A percentile compares a stretch with the other conserved stretches of the same genome.
Evolutionary conservation across 306 rosid species (phyloP).

Genomic region (Lablab purpureus): DNA sequence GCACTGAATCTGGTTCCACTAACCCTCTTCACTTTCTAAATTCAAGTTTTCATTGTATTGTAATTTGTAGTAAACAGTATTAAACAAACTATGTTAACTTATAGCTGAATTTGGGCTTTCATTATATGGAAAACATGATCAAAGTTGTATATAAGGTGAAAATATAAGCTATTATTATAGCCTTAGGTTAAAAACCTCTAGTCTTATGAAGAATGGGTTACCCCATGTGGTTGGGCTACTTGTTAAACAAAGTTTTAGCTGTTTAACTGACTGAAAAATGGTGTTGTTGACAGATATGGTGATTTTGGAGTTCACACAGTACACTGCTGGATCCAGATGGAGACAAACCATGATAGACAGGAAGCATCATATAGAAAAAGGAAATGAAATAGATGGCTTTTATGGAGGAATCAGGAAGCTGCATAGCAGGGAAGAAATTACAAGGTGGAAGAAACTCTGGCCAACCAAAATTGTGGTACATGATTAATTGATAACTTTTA

Average conservation of each 20-base stretch:
- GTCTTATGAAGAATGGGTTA: background rate
- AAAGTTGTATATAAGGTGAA: background rate
- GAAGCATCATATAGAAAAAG: conserved; percentile 77
- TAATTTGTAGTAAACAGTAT: background rate
- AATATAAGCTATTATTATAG: background rate
- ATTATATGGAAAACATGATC: background rate
- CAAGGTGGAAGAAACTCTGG: conserved; percentile 79
- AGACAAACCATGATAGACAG: conserved; percentile 70
- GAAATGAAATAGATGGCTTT: conserved; percentile 81
- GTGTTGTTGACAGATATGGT: conserved; percentile 64
- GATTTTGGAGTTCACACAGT: conserved; percentile 85
- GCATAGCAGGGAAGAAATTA: conserved; percentile 65
- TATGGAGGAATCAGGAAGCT: conserved; percentile 92
- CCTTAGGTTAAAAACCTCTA: background rate
- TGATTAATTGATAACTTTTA: conserved; percentile 16
- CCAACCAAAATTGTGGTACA: conserved; percentile 60
- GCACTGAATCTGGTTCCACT: too few species aligned
- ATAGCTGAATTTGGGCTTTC: background rate
- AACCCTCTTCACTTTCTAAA: background rate
- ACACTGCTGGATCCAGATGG: conserved; percentile 80
- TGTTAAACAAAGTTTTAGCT: background rate
- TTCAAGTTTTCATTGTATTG: conserved; percentile 10
- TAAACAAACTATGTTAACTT: background rate
- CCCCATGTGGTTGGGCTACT: background rate
- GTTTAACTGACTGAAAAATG: conserved; percentile 31